phyloP scores from a whole-genome alignment of 169 alveolate genomes.

The Plasmodium cynomolgi region DNA sequence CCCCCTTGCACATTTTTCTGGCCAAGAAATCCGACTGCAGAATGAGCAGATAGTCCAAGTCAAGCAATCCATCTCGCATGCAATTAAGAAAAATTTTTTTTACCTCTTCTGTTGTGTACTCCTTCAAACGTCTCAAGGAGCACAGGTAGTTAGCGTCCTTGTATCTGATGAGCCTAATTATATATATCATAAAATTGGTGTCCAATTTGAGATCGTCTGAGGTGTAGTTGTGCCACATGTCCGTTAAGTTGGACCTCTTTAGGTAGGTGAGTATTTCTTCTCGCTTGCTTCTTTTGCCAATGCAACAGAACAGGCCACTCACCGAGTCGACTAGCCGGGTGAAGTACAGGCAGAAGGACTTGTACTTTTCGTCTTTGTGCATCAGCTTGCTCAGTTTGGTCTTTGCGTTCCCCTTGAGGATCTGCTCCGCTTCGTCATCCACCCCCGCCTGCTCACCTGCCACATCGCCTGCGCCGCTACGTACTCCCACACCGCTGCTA shows the following conservation, averaged over 20 bases:
- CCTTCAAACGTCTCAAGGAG: constrained; percentile 45
- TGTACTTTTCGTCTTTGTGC: constrained; percentile 37
- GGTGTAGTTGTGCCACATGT: constrained; percentile 24
- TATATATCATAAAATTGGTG: constrained; percentile 52
- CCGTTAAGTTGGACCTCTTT: constrained; percentile 13
- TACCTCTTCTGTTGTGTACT: not conserved
- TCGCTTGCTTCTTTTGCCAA: constrained; percentile 64
- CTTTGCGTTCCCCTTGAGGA: not conserved
- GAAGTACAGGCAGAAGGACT: constrained; percentile 46
- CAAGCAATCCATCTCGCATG: constrained; percentile 33
- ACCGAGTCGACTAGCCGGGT: constrained; percentile 58
- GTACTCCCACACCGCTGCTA: not conserved
- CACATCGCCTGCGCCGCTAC: not conserved
- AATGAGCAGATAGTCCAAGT: constrained; percentile 10
- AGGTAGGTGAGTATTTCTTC: constrained; percentile 41
- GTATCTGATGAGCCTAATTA: constrained; percentile 38
- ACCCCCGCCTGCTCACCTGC: not conserved
- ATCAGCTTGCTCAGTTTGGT: constrained; percentile 27
- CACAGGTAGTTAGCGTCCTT: constrained; percentile 45
- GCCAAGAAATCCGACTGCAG: constrained; percentile 16
- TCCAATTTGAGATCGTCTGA: not conserved
- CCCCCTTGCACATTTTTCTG: not conserved
- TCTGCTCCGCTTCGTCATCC: not conserved
- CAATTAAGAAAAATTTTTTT: constrained; percentile 38
- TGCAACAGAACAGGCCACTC: constrained; percentile 62